A percentile compares a stretch with the other conserved stretches of the same genome.
These are phyloP conservation scores for Saussurea involucrata DNA, from an alignment of 129 eudicot genomes.

Conservation along the genomic window DNA sequence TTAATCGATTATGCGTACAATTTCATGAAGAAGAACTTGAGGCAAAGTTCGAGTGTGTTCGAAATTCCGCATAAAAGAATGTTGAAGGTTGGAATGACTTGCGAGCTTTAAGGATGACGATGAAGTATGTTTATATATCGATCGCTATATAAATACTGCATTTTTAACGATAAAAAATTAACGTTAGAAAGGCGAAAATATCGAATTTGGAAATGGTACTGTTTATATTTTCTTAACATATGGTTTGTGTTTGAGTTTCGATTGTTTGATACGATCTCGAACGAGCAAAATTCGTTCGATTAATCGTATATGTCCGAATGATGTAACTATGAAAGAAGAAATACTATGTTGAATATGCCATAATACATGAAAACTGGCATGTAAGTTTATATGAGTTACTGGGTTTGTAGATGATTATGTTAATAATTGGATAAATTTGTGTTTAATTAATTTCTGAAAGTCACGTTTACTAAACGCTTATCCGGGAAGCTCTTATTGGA, in stretches of 20 bases:
- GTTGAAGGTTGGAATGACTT: conserved; percentile 86
- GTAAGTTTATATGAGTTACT: too few relatives aligned
- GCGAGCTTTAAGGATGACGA: conserved; percentile 40
- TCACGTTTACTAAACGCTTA: too few relatives aligned
- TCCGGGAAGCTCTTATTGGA: too few relatives aligned
- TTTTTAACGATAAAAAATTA: background rate
- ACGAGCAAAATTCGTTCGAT: background rate
- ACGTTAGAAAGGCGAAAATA: background rate
- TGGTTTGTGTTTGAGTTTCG: background rate
- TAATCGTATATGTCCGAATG: background rate
- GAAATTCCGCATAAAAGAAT: conserved; percentile 70
- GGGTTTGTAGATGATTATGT: too few relatives aligned
- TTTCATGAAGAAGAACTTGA: conserved; percentile 64
- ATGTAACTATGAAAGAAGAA: background rate
- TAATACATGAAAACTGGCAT: too few relatives aligned
- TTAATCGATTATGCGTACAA: conserved; percentile 67
- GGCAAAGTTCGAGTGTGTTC: conserved; percentile 54
- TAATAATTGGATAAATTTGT: too few relatives aligned
- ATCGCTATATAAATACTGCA: background rate
- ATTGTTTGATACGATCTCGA: background rate
- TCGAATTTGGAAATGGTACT: background rate
- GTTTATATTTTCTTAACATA: background rate
- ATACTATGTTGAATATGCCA: background rate
- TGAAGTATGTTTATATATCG: background rate
- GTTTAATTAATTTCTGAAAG: too few relatives aligned